These are phyloP conservation scores for Oryza longistaminata DNA, from an alignment of 176 grass and related monocot genomes.

Conservation along the genomic window DNA sequence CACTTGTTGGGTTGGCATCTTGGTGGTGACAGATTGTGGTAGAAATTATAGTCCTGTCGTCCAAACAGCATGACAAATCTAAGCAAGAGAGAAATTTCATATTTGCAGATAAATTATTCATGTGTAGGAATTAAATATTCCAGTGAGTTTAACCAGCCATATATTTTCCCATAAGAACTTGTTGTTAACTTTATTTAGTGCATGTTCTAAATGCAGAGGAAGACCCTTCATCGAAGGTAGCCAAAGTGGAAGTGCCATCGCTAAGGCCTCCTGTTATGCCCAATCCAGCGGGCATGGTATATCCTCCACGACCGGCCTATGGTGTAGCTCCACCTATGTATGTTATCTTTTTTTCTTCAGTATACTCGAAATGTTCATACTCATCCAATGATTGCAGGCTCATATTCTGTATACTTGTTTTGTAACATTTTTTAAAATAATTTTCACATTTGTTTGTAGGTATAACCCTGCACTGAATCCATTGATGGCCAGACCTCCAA, in stretches of 20 bases:
- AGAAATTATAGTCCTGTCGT: background rate
- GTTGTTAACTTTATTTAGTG: conserved; percentile 8
- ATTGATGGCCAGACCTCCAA: conserved; percentile 52
- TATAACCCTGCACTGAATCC: conserved; percentile 72
- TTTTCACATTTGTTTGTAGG: conserved; percentile 47
- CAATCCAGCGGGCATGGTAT: conserved; percentile 54
- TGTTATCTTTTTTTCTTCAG: conserved; percentile 25
- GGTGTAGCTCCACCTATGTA: conserved; percentile 77
- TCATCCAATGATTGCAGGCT: background rate
- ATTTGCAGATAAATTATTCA: background rate
- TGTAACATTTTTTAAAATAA: conserved; percentile 10
- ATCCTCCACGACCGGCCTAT: conserved; percentile 64
- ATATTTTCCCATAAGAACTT: background rate
- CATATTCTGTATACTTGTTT: background rate
- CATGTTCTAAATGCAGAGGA: conserved; percentile 63
- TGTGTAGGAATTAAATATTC: background rate
- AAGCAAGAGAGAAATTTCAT: background rate
- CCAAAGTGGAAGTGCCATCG: conserved; percentile 76
- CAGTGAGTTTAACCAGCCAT: conserved; percentile 25
- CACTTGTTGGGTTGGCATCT: background rate
- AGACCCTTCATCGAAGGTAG: conserved; percentile 66
- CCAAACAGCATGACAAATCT: background rate
- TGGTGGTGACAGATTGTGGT: background rate
- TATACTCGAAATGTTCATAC: conserved; percentile 1
- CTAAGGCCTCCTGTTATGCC: conserved; percentile 60